Conservation (phyloP, 108 stramenopile species). For the Licmophora abbreviata region DNA sequence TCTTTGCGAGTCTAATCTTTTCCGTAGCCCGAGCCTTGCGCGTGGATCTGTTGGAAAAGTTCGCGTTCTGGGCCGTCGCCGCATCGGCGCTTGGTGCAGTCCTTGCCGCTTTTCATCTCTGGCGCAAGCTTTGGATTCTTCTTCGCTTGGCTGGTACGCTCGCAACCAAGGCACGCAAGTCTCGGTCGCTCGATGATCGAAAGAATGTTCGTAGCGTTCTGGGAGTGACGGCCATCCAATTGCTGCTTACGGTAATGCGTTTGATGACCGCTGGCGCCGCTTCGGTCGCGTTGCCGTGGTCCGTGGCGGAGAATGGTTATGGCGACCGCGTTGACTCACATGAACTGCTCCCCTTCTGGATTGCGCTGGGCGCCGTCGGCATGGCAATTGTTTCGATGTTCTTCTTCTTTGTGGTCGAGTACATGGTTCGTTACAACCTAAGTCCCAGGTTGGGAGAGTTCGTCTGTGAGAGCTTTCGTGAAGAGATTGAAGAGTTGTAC, state of each 20-base stretch:
- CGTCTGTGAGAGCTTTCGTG: constrained; percentile 4
- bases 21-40: constrained; percentile 11
- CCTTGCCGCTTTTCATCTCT: constrained; percentile 12
- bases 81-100: constrained; percentile 13
- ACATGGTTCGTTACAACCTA: constrained; percentile 2
- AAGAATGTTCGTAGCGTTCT: constrained; percentile 3
- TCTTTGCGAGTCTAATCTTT: constrained; percentile 12
- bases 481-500: constrained; percentile 5
- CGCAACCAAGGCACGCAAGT: constrained; percentile 4
- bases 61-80: constrained; percentile 10
- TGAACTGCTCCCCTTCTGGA: neutral
- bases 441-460: constrained; percentile 1
- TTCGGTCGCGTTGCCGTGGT: constrained; percentile 1
- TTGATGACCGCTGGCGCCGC: constrained; percentile 1
- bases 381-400: neutral
- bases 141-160: constrained; percentile 13
- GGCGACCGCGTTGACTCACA: neutral
- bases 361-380: constrained; percentile 3
- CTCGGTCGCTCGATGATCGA: neutral
- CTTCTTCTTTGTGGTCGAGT: constrained; percentile 7
- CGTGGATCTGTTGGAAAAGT: no score
- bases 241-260: constrained; percentile 8
- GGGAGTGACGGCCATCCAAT: constrained; percentile 6
- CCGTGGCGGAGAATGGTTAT: neutral
- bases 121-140: constrained; percentile 11